Conservation (phyloP, 2,329 filamentous ascomycete genomes). For the Tympanopsis confertula region DNA sequence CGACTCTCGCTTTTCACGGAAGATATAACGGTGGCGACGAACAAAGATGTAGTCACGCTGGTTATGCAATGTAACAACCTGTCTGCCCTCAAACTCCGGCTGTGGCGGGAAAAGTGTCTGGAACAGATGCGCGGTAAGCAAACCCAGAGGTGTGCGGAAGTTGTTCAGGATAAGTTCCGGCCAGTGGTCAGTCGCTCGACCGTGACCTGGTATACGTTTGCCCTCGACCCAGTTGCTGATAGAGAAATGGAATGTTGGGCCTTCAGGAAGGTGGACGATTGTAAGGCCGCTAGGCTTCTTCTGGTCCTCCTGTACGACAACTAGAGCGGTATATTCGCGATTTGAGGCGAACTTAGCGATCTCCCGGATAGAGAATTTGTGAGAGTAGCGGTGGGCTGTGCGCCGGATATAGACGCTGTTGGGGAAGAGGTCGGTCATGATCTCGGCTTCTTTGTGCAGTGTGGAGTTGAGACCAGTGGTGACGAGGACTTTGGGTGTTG, state of each 20-base stretch:
- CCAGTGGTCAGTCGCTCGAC: slow-evolving; percentile 20
- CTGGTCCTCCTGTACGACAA: slow-evolving; percentile 52
- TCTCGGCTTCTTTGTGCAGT: slow-evolving; percentile 46
- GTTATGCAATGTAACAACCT: slow-evolving; percentile 59
- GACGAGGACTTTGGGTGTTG: slow-evolving; percentile 49
- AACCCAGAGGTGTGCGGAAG: slow-evolving; percentile 54
- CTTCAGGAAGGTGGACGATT: slow-evolving; percentile 47
- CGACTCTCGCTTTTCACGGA: slow-evolving; percentile 48
- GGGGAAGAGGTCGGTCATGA: slow-evolving; percentile 43
- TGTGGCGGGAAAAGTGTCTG: slow-evolving; percentile 47
- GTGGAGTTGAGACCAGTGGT: slow-evolving; percentile 53
- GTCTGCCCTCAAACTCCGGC: slow-evolving; percentile 48
- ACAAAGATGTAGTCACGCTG: slow-evolving; percentile 62
- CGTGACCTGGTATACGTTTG: slow-evolving; percentile 32
- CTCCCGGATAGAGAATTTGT: slow-evolving; percentile 54
- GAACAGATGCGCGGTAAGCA: slow-evolving; percentile 53
- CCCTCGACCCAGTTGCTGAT: slow-evolving; percentile 56
- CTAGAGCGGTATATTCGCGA: slow-evolving; percentile 39
- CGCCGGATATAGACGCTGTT: slow-evolving; percentile 18
- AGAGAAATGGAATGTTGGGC: slow-evolving; percentile 57
- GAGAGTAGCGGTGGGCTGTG: not conserved
- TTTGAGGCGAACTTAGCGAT: slow-evolving; percentile 50
- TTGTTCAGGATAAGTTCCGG: slow-evolving; percentile 60
- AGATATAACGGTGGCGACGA: slow-evolving; percentile 53
- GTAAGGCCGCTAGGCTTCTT: slow-evolving; percentile 50